Percentiles rank a stretch among this genome's conserved stretches.
These are phyloP conservation scores for Suillus clintonianus DNA, from an alignment of 768 basidiomycete genomes.

Conservation along the genomic window DNA sequence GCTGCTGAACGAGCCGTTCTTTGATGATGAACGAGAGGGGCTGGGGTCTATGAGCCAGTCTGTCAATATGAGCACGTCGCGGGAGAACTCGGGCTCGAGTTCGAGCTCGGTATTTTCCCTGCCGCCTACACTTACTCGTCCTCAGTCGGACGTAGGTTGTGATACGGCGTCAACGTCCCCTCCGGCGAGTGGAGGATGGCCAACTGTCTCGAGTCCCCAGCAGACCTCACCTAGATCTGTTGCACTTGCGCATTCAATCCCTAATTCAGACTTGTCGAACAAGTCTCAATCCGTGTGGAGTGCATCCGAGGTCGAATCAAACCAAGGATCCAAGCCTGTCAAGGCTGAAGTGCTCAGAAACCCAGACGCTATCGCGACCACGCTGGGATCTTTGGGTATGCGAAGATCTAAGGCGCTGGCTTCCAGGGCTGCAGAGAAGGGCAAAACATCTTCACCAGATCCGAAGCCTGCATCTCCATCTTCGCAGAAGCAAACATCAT, in stretches of 20 bases:
- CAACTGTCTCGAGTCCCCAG: constrained; percentile 2
- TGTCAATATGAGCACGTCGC: constrained; percentile 7
- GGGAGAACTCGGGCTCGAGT: constrained; percentile 14
- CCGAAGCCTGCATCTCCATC: constrained; percentile 19
- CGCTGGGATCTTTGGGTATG: constrained; percentile 29
- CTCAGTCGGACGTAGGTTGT: background rate
- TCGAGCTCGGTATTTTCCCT: constrained; percentile 11
- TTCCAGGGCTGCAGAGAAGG: constrained; percentile 26
- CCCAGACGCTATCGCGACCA: constrained; percentile 16
- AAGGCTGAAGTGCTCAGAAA: constrained; percentile 18
- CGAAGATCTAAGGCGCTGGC: constrained; percentile 29
- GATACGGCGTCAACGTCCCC: background rate
- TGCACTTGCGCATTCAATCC: constrained; percentile 17
- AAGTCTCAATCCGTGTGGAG: constrained; percentile 15
- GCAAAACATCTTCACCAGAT: constrained; percentile 8
- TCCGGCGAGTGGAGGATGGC: constrained; percentile 4
- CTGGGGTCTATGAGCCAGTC: constrained; percentile 10
- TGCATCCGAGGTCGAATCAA: constrained; percentile 15
- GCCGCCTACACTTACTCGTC: background rate
- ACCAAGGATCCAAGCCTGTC: constrained; percentile 9
- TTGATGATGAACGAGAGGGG: constrained; percentile 18
- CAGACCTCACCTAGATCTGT: constrained; percentile 9
- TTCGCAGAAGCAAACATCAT: background rate
- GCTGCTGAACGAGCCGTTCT: constrained; percentile 8
- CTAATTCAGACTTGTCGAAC: constrained; percentile 8